Evolutionary conservation across 768 basidiomycete species (phyloP).

Genomic region (Pleurotus pulmonarius): DNA sequence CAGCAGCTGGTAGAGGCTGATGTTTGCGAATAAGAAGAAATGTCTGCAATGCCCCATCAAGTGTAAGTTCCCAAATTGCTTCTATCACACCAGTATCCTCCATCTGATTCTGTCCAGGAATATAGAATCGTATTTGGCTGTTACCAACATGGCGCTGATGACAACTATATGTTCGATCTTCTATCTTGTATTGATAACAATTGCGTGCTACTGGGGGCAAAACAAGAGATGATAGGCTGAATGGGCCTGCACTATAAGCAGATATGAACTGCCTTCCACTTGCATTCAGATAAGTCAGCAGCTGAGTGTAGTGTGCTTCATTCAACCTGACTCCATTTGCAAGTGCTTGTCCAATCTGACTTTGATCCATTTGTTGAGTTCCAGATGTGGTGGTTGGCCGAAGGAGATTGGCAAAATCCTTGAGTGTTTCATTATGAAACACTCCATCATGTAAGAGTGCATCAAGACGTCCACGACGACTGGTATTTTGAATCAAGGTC

Average conservation of each 20-base stretch:
- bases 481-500: too few species aligned
- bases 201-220: conserved; percentile 13
- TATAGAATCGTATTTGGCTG: conserved; percentile 19
- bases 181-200: conserved; percentile 10
- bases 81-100: conserved; percentile 16
- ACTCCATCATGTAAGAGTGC: too few species aligned
- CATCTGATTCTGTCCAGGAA: conserved; percentile 6
- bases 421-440: too few species aligned
- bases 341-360: not conserved
- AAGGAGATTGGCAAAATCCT: too few species aligned
- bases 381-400: too few species aligned
- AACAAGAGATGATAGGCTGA: not conserved
- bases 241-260: not conserved
- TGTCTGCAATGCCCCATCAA: conserved; percentile 13
- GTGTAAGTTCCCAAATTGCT: conserved; percentile 13
- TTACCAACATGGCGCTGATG: conserved; percentile 14
- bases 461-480: too few species aligned
- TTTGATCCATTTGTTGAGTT: too few species aligned
- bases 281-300: too few species aligned
- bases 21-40: conserved; percentile 17
- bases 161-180: conserved; percentile 16
- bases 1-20: conserved; percentile 6
- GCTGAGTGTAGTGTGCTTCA: too few species aligned
- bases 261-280: too few species aligned
- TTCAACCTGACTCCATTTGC: not conserved